Conservation (phyloP, 1,139 yeast genomes). For the Saccharomyces hybrid region DNA sequence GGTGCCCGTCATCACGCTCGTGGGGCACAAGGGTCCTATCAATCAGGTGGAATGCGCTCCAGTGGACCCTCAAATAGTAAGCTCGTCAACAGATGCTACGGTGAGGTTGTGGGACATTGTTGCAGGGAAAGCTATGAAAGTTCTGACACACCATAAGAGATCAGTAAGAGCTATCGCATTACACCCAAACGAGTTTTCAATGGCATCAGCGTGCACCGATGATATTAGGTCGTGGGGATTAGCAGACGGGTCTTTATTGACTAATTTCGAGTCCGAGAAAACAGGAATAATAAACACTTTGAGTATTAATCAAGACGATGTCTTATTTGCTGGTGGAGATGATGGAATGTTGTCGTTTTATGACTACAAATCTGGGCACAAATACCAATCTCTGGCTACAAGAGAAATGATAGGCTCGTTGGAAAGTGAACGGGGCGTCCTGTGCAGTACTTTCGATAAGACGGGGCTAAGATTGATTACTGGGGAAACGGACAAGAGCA, state of each 20-base stretch:
- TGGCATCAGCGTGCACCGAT: constrained; percentile 77
- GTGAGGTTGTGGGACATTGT: constrained; percentile 79
- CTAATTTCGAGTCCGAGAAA: constrained; percentile 42
- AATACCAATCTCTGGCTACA: constrained; percentile 49
- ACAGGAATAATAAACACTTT: constrained; percentile 62
- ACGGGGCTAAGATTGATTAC: constrained; percentile 78
- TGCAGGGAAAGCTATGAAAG: constrained; percentile 52
- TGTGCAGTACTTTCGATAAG: constrained; percentile 67
- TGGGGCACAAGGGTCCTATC: constrained; percentile 77
- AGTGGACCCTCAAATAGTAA: constrained; percentile 77
- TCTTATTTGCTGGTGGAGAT: constrained; percentile 77
- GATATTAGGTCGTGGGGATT: constrained; percentile 76
- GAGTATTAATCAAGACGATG: constrained; percentile 57
- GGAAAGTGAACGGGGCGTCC: constrained; percentile 60
- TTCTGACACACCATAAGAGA: constrained; percentile 77
- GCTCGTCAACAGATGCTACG: constrained; percentile 81
- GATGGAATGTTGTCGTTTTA: constrained; percentile 71
- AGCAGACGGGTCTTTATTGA: constrained; percentile 69
- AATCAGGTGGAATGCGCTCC: constrained; percentile 60
- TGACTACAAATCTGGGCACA: constrained; percentile 67
- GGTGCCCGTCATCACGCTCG: constrained; percentile 62
- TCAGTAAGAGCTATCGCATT: constrained; percentile 66
- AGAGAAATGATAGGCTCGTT: constrained; percentile 62
- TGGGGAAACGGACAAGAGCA: constrained; percentile 84
- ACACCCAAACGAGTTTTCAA: constrained; percentile 67